Conservation (phyloP, 352 stramenopile genomes). For the Lagenidium sp. region DNA sequence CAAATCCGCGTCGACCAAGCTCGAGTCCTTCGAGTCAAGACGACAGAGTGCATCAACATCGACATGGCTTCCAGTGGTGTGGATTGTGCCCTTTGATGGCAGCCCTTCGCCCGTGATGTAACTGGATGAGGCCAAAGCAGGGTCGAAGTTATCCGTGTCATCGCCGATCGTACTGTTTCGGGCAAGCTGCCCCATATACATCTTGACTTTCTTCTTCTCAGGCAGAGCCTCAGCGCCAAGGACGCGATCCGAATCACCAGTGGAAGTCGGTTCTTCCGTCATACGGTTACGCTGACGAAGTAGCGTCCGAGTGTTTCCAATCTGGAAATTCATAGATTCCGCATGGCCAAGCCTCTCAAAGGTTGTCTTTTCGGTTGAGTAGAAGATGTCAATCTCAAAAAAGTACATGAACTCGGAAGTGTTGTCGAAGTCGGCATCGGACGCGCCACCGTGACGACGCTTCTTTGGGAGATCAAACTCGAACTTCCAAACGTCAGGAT, state of each 20-base stretch:
- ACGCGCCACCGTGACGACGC: conserved; percentile 35
- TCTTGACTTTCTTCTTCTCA: conserved; percentile 78
- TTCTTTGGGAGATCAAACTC: conserved; percentile 86
- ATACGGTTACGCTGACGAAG: conserved; percentile 77
- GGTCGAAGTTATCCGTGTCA: conserved; percentile 4
- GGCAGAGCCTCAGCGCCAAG: conserved; percentile 40
- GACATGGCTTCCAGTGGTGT: conserved; percentile 9
- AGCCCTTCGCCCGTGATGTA: conserved; percentile 30
- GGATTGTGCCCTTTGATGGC: conserved; percentile 21
- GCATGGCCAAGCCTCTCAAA: conserved; percentile 58
- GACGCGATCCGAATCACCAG: conserved; percentile 39
- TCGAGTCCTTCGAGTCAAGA: conserved; percentile 47
- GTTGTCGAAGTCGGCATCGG: conserved; percentile 25
- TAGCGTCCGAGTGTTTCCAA: conserved; percentile 79
- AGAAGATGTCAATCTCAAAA: conserved; percentile 82
- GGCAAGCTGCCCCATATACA: conserved; percentile 27
- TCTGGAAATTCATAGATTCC: conserved; percentile 80
- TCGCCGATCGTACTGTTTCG: conserved; percentile 31
- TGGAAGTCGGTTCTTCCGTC: conserved; percentile 37
- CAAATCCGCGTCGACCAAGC: conserved; percentile 13
- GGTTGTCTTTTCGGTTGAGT: conserved; percentile 37
- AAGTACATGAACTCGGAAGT: conserved; percentile 76
- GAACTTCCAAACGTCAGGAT: conserved; percentile 87
- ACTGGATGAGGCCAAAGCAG: background rate
- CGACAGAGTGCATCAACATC: conserved; percentile 35